phyloP scores from a whole-genome alignment of 1,284 basidiomycete genomes.

The Cutaneotrichosporon dermatis region DNA sequence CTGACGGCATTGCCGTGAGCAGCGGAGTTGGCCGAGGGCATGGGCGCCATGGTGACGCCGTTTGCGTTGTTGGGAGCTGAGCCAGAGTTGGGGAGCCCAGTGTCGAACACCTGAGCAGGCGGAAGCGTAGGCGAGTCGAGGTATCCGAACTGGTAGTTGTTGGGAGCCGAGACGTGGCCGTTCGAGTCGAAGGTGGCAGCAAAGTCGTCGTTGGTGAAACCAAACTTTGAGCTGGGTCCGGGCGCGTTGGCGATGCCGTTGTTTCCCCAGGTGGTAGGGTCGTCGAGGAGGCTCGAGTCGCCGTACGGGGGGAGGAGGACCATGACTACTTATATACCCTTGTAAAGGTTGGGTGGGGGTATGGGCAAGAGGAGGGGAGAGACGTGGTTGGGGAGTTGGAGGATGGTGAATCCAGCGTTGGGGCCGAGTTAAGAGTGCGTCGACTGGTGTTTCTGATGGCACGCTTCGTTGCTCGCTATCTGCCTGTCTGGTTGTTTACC shows the following conservation, averaged over 20 bases:
- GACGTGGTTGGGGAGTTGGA: too few relatives aligned
- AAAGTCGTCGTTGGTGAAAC: background rate
- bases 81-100: conserved; percentile 4
- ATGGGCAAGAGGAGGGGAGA: background rate
- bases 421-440: too few relatives aligned
- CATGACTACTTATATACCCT: background rate
- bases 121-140: conserved; percentile 11
- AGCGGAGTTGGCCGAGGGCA: background rate
- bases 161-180: background rate
- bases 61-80: background rate
- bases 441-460: too few relatives aligned
- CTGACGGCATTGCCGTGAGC: background rate
- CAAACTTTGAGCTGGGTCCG: too few relatives aligned
- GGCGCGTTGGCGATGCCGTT: too few relatives aligned
- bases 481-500: too few relatives aligned
- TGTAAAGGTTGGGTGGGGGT: background rate
- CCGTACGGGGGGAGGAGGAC: background rate
- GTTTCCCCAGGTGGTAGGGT: too few relatives aligned
- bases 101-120: conserved; percentile 8
- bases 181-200: background rate
- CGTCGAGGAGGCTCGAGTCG: background rate
- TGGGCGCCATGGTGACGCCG: background rate
- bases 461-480: too few relatives aligned
- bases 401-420: too few relatives aligned
- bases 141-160: background rate